These are phyloP conservation scores for Picea engelmannii DNA, from an alignment of 83 land plant genomes.

Conservation along the genomic window DNA sequence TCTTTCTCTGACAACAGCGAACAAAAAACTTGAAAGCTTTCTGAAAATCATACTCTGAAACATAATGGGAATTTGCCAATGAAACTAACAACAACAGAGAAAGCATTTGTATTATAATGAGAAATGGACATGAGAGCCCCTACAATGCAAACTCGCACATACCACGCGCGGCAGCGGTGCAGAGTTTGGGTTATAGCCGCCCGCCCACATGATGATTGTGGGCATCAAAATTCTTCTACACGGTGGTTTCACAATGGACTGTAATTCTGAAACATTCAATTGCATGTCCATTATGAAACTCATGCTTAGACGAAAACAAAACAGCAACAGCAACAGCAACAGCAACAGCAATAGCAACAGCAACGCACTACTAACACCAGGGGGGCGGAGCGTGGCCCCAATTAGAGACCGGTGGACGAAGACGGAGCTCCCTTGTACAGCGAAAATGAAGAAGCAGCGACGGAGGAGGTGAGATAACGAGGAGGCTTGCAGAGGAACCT, in stretches of 20 bases:
- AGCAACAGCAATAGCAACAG: no score
- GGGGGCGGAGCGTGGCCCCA: not conserved
- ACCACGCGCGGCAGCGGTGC: not conserved
- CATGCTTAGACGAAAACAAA: no score
- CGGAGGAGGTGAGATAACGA: not conserved
- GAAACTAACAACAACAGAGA: no score
- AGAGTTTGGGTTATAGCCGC: slow-evolving; percentile 18
- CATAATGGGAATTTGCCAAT: no score
- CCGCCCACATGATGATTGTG: not conserved
- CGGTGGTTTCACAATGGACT: no score
- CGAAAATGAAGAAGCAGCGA: not conserved
- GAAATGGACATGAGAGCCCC: slow-evolving; percentile 13
- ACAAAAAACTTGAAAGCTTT: no score
- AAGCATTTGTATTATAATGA: not conserved
- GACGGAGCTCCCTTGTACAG: not conserved
- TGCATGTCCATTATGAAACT: no score
- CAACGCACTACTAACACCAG: not conserved
- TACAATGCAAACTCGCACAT: slow-evolving; percentile 12
- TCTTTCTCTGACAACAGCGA: no score
- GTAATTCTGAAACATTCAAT: not conserved
- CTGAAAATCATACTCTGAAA: no score
- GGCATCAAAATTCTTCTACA: no score
- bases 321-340: no score
- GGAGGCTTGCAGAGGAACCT: slow-evolving; percentile 6
- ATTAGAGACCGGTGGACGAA: not conserved